phyloP scores from a whole-genome alignment of 768 basidiomycete genomes.

The Leucocoprinus leucothites region DNA sequence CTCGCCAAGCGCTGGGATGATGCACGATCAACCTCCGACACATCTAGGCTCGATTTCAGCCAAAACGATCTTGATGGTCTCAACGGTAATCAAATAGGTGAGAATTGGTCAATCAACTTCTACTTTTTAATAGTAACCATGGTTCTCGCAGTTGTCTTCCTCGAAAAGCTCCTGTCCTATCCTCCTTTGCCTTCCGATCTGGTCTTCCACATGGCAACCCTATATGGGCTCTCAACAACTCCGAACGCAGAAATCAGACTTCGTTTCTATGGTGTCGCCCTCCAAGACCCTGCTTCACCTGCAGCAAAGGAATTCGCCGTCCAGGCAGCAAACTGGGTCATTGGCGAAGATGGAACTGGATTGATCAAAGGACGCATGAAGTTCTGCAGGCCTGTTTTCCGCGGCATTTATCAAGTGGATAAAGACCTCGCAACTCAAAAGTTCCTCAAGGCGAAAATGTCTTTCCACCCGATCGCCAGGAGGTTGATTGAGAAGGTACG shows the following conservation, averaged over 20 bases:
- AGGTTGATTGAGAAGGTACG: constrained; percentile 73
- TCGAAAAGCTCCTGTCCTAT: constrained; percentile 73
- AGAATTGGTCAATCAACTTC: constrained; percentile 15
- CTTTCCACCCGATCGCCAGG: constrained; percentile 77
- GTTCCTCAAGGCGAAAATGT: constrained; percentile 44
- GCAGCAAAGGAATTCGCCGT: constrained; percentile 48
- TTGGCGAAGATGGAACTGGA: constrained; percentile 57
- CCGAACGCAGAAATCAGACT: constrained; percentile 75
- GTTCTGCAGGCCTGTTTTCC: constrained; percentile 72
- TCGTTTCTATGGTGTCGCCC: constrained; percentile 73
- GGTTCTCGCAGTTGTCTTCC: constrained; percentile 64
- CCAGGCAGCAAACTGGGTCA: constrained; percentile 65
- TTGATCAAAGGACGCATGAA: constrained; percentile 81
- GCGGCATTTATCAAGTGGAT: constrained; percentile 52
- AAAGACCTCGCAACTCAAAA: constrained; percentile 44
- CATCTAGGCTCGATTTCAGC: constrained; percentile 51
- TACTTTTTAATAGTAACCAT: background rate
- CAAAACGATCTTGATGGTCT: constrained; percentile 58
- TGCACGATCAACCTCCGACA: constrained; percentile 45
- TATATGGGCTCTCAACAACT: constrained; percentile 49
- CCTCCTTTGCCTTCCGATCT: constrained; percentile 57
- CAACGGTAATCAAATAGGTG: constrained; percentile 76
- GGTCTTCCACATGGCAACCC: constrained; percentile 53
- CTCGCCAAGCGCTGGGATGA: constrained; percentile 76
- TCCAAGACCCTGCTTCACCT: constrained; percentile 45